Conservation (phyloP, 2,329 filamentous ascomycete species). For the Phyllosticta citriasiana region DNA sequence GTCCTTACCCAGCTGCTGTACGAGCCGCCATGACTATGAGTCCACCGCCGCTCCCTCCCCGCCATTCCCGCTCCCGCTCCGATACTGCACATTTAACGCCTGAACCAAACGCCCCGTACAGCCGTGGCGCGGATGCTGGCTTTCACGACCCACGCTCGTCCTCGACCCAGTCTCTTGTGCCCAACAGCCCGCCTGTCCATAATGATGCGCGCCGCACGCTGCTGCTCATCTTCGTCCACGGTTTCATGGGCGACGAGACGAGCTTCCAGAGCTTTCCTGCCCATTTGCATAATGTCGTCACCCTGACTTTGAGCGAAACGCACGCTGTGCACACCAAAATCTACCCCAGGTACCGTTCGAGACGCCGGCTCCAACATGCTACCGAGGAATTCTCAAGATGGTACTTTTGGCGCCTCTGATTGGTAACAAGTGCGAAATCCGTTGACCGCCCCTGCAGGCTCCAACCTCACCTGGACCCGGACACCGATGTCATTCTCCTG, state of each 20-base stretch:
- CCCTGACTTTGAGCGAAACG: slow-evolving; percentile 54
- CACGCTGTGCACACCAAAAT: slow-evolving; percentile 82
- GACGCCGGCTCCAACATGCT: slow-evolving; percentile 60
- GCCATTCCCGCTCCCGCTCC: slow-evolving; percentile 20
- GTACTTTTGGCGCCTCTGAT: slow-evolving; percentile 28
- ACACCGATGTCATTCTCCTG: slow-evolving; percentile 70
- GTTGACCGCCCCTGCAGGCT: slow-evolving; percentile 40
- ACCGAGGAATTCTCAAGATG: slow-evolving; percentile 76
- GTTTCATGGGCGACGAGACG: slow-evolving; percentile 80
- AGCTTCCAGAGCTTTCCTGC: slow-evolving; percentile 83
- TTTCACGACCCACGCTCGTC: slow-evolving; percentile 34
- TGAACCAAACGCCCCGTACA: slow-evolving; percentile 13
- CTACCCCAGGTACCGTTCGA: slow-evolving; percentile 71
- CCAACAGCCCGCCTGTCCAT: slow-evolving; percentile 21
- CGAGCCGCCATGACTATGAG: not conserved
- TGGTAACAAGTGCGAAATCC: slow-evolving; percentile 1
- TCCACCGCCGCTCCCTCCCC: slow-evolving; percentile 24
- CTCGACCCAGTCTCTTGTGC: slow-evolving; percentile 37
- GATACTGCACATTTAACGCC: slow-evolving; percentile 11
- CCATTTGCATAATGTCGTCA: slow-evolving; percentile 69
- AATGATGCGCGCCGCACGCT: slow-evolving; percentile 42
- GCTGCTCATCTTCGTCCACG: slow-evolving; percentile 76
- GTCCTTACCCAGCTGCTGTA: not conserved
- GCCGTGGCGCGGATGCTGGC: slow-evolving; percentile 16
- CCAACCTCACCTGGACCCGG: slow-evolving; percentile 60